phyloP scores from a whole-genome alignment of 2,329 filamentous ascomycete species.

The Xylogone sp. region DNA sequence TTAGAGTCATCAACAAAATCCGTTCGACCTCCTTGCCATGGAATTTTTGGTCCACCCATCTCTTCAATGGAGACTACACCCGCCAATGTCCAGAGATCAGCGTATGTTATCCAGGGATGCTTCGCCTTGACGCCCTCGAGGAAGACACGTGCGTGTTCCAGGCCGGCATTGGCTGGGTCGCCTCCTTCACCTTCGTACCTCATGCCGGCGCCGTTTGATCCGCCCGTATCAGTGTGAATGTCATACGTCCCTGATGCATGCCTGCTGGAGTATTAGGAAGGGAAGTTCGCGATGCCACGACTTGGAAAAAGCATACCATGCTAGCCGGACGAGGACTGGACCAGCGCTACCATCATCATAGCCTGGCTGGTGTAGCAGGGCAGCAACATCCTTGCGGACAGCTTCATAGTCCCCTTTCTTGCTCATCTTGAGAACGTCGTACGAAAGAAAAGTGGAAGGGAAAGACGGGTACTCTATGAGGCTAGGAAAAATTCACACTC shows the following conservation, averaged over 20 bases:
- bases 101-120: conserved; percentile 62
- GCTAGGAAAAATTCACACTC: too few relatives aligned
- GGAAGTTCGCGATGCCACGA: conserved; percentile 5
- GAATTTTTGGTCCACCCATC: conserved; percentile 55
- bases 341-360: conserved; percentile 64
- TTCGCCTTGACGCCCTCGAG: conserved; percentile 57
- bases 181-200: conserved; percentile 61
- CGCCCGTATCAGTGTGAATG: conserved; percentile 54
- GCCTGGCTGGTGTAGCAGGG: conserved; percentile 53
- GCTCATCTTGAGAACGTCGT: conserved; percentile 17
- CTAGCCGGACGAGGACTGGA: conserved; percentile 59
- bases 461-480: background rate
- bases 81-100: conserved; percentile 62
- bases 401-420: conserved; percentile 63
- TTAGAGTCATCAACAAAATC: conserved; percentile 59
- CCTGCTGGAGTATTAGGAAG: conserved; percentile 31
- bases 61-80: conserved; percentile 54
- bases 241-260: conserved; percentile 63
- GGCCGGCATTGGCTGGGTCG: conserved; percentile 61
- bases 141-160: conserved; percentile 60
- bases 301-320: conserved; percentile 43
- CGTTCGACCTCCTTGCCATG: conserved; percentile 55
- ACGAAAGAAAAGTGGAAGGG: background rate
- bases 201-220: conserved; percentile 63
- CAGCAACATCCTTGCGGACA: conserved; percentile 50